Evolutionary conservation across 2,329 filamentous ascomycete genomes (phyloP), one percentile per base, ranked within the genome.

Genomic region (Rutstroemia sp.): DNA sequence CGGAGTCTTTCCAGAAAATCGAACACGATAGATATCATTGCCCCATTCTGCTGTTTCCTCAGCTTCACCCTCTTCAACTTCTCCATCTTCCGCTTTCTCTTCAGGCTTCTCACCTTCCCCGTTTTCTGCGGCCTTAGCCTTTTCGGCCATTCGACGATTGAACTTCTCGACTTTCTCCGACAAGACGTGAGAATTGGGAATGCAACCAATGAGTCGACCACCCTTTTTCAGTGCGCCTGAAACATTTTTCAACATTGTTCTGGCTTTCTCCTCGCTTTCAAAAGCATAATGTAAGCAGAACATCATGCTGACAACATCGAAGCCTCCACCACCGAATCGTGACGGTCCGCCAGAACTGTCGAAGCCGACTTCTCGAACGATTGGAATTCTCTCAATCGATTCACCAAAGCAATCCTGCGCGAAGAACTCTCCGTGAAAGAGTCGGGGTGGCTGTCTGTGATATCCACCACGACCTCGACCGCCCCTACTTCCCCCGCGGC

Each of bases 211-310:
- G 72, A 99, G 95, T 39, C 91, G 84, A 1, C 94, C 94, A 23
- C 94, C 94, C 70, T 97, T 96, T 71, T 92, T 96, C 66, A 99
- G 73, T 2, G 88, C 82, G 1, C 91, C 88, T 0, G 94, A 87
- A 3, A 99, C 92, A 68, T 99, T 99, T 66, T 85, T 82, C 56
- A 99, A 79, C 94, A 99, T 97, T 60, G 83, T 88, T 46, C 90
- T 83, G 2, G 92, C 90, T 71, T 96, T 95, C 48, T 83, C 82
- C 71, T 99, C 92, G 52, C 79, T 89, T 75, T 97, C 94, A 65
- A 97, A 99, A 5, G 94, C 92, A 71, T 99, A 99, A 74, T 99
- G 94, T 84, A 99, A 94, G 67, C 91, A 95, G 72, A 99, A 99
- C 94, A 99, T 99, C 83, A 96, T 96, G 68, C 87, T 91, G 61